Evolutionary conservation across 139 green algal genomes (phyloP), one percentile per base, ranked within the genome.

Genomic region (Haematococcus lacustris): DNA sequence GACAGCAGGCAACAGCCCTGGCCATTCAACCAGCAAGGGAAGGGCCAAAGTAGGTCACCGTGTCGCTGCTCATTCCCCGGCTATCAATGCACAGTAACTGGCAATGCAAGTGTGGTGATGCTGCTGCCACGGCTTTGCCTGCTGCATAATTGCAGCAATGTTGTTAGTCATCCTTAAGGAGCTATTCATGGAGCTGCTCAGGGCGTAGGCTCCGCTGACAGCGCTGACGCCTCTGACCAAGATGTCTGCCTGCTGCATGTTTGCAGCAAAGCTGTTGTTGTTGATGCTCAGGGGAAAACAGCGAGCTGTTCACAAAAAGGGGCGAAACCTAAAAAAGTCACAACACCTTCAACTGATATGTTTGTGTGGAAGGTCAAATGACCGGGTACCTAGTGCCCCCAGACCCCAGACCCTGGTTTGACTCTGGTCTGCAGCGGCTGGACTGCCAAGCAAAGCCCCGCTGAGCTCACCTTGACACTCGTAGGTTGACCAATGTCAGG

Each of bases 401-500:
- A 65, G 5, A 30, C 28, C 26, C 5, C 5, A 13, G 28, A 65
- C 9, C 26, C 21, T 37, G 57, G 26, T 57, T 28, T 28, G 47
- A 13, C 47, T 57, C 13, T 28, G 13, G 47, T 57, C 26, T 35
- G 28, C 57, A 57, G 47, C 17, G 13, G 21, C 13, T 21, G 21
- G 21, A 57, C 47, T n/a, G 47, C 21, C 17, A n/a, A 57, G 13
- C 17, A 13, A 57, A 64, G 25, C 5, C 57, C 25, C 57, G 5
- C 5, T 33, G 23, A 64, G 32, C 64, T 51, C 32, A 72, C 67
- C 67, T 43, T 72, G 32, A 73, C 78, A 51, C 64, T 76, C 35
- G 73, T 71, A 9, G 84, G 71, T 33, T 66, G 39, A 28, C 82
- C 79, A 61, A 86, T 79, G 37, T 88, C 82, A 1, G 74, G 73